These are phyloP conservation scores for Capsicum rhomboideum DNA, from an alignment of 257 asterid species.

Conservation along the genomic window DNA sequence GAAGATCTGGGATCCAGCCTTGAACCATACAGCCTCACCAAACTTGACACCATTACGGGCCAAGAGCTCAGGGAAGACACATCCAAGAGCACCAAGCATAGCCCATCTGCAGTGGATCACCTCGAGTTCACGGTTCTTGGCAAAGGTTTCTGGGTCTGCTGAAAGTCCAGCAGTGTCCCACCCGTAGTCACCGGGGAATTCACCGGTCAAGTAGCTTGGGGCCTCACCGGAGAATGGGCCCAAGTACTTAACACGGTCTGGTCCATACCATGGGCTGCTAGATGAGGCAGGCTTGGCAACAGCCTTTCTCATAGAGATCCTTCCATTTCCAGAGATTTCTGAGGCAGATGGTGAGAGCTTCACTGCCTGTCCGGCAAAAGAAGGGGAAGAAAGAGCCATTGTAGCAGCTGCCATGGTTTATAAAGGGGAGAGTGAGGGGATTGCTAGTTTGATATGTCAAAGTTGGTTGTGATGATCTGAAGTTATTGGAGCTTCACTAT, in stretches of 20 bases:
- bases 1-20: not conserved
- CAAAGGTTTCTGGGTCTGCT: slow-evolving; percentile 39
- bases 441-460: not conserved
- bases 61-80: slow-evolving; percentile 5
- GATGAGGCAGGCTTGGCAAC: slow-evolving; percentile 17
- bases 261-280: slow-evolving; percentile 67
- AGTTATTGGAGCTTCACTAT: not conserved
- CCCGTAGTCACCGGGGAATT: slow-evolving; percentile 65
- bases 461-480: not conserved
- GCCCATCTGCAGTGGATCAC: slow-evolving; percentile 4
- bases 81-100: not conserved
- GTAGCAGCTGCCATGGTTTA: slow-evolving; percentile 13
- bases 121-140: not conserved
- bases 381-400: slow-evolving; percentile 19
- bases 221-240: slow-evolving; percentile 69
- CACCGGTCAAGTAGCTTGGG: slow-evolving; percentile 64
- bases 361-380: slow-evolving; percentile 11
- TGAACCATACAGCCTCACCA: not conserved
- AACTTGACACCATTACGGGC: not conserved
- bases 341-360: slow-evolving; percentile 8
- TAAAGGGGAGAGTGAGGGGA: not conserved
- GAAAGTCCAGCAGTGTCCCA: slow-evolving; percentile 74
- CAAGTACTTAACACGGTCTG: slow-evolving; percentile 58
- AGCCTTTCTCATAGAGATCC: slow-evolving; percentile 10
- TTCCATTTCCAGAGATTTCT: slow-evolving; percentile 1